A percentile compares a stretch with the other conserved stretches of the same genome.
phyloP scores from a whole-genome alignment of 305 asterid species.

The Rubia occidens region DNA sequence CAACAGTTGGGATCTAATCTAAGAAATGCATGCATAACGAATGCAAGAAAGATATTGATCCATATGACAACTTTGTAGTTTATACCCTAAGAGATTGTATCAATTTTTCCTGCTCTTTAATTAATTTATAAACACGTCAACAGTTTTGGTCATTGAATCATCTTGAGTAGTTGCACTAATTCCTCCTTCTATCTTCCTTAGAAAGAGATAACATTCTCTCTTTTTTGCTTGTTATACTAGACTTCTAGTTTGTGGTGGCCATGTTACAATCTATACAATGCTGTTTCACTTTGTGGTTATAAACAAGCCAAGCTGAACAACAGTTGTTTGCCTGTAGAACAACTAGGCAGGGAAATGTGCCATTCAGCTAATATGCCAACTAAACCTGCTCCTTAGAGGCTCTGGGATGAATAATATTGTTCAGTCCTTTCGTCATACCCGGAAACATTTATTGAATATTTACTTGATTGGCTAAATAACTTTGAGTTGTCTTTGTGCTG shows the following conservation, averaged over 20 bases:
- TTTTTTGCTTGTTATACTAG: no score
- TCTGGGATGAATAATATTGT: no score
- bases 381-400: no score
- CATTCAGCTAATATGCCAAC: no score
- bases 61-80: neutral
- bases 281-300: neutral
- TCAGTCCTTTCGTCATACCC: neutral
- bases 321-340: no score
- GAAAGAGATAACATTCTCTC: no score
- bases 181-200: neutral
- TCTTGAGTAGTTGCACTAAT: neutral
- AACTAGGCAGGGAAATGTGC: no score
- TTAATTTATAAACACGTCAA: neutral
- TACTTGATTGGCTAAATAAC: neutral
- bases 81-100: neutral
- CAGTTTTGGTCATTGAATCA: neutral
- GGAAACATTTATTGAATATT: neutral
- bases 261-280: neutral
- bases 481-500: neutral
- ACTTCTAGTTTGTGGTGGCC: neutral
- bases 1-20: neutral
- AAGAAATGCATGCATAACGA: neutral
- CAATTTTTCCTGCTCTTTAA: neutral
- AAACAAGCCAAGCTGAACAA: no score
- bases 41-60: neutral